These are phyloP conservation scores for Beauveria sp. DNA, from an alignment of 2,329 filamentous ascomycete species.

Conservation along the genomic window DNA sequence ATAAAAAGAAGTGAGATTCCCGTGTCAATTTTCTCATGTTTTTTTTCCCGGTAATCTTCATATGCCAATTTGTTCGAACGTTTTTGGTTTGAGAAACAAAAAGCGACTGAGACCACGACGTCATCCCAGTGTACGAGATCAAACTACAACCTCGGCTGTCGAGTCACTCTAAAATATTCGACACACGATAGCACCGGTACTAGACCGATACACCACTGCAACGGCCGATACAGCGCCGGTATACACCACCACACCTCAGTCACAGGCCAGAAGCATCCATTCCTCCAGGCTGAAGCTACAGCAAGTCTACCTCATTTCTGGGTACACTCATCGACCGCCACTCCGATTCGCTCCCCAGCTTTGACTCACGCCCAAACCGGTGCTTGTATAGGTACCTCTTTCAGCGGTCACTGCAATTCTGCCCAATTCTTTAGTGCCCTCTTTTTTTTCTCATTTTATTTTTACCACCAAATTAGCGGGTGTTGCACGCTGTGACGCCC, in stretches of 20 bases:
- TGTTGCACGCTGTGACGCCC: not conserved
- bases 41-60: not conserved
- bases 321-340: not conserved
- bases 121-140: not conserved
- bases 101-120: not conserved
- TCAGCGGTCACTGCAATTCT: not conserved
- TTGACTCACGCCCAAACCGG: not conserved
- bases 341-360: constrained; percentile 3
- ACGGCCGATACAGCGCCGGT: too few relatives aligned
- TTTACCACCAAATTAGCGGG: not conserved
- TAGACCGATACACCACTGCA: too few relatives aligned
- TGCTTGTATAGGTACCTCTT: not conserved
- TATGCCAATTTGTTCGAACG: not conserved
- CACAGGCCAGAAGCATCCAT: too few relatives aligned
- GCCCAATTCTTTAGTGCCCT: not conserved
- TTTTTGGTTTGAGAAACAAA: not conserved
- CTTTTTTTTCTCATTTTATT: not conserved
- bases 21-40: not conserved
- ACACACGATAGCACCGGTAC: not conserved
- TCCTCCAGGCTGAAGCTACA: too few relatives aligned
- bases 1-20: constrained; percentile 2
- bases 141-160: constrained; percentile 5
- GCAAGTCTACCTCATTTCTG: too few relatives aligned
- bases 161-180: not conserved
- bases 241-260: too few relatives aligned